A percentile compares a stretch with the other conserved stretches of the same genome.
Evolutionary conservation across 805 yeast genomes (phyloP).

Genomic region (Yarrowia sp.): DNA sequence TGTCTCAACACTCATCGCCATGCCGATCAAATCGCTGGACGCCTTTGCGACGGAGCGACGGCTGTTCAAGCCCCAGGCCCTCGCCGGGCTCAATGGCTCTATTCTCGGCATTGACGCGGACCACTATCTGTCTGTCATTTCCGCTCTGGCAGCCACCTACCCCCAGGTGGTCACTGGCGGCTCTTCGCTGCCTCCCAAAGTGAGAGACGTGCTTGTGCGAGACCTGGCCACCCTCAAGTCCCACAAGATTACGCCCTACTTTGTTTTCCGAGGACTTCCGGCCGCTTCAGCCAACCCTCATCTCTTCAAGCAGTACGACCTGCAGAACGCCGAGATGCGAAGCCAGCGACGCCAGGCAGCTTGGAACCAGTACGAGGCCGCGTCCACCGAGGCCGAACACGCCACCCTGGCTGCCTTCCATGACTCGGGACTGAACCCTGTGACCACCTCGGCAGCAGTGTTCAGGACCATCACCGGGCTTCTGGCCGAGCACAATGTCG

Average conservation of each 20-base stretch:
- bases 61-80: slow-evolving; percentile 64
- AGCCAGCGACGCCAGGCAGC: slow-evolving; percentile 46
- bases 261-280: slow-evolving; percentile 74
- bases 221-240: slow-evolving; percentile 69
- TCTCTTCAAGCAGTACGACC: slow-evolving; percentile 40
- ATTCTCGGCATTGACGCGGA: slow-evolving; percentile 84
- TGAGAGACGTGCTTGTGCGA: slow-evolving; percentile 68
- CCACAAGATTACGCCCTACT: slow-evolving; percentile 74
- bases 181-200: slow-evolving; percentile 54
- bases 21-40: slow-evolving; percentile 64
- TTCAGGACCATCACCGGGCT: slow-evolving; percentile 60
- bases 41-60: slow-evolving; percentile 72
- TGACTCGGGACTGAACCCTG: slow-evolving; percentile 43
- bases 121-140: slow-evolving; percentile 70
- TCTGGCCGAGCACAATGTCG: slow-evolving; percentile 62
- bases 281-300: slow-evolving; percentile 51
- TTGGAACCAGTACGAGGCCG: slow-evolving; percentile 53
- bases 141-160: slow-evolving; percentile 22
- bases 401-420: slow-evolving; percentile 46
- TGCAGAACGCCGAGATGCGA: slow-evolving; percentile 41
- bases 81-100: slow-evolving; percentile 69
- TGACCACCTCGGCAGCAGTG: slow-evolving; percentile 42
- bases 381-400: slow-evolving; percentile 47
- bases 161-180: slow-evolving; percentile 33
- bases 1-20: slow-evolving; percentile 32